Evolutionary conservation across 225 moss, liverwort and hornwort species (phyloP).

Genomic region (Pseudisothecium myosuroides): DNA sequence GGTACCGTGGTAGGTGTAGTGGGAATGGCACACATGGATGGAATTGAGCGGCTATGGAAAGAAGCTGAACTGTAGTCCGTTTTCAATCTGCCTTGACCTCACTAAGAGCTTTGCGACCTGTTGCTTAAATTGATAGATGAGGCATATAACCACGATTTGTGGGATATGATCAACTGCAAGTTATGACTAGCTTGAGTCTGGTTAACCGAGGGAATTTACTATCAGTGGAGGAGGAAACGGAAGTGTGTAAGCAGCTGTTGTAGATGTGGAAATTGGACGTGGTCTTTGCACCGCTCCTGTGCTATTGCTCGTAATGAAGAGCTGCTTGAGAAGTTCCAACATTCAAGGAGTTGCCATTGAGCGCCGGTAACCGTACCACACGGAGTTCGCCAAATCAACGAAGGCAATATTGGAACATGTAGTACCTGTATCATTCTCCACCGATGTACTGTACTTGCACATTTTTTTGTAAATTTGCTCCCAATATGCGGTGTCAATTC

Average conservation of each 20-base stretch:
- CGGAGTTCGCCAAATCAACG: background rate
- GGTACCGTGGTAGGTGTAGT: constrained; percentile 94
- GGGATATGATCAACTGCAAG: background rate
- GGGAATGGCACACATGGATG: constrained; percentile 99
- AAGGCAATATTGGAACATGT: background rate
- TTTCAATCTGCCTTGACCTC: background rate
- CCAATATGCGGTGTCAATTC: background rate
- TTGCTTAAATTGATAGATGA: background rate
- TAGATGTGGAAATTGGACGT: background rate
- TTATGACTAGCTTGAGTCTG: background rate
- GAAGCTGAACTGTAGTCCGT: constrained; percentile 26
- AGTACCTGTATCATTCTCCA: background rate
- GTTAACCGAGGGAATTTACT: background rate
- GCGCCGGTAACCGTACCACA: background rate
- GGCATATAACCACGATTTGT: background rate
- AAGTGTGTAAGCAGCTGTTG: background rate
- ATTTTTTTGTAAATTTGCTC: background rate
- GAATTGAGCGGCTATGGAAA: constrained; percentile 91
- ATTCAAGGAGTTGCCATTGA: background rate
- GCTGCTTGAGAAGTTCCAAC: background rate
- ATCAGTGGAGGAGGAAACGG: background rate
- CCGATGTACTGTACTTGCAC: background rate
- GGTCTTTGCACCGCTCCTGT: background rate
- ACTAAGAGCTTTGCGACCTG: background rate
- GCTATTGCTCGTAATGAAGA: background rate